Conservation (phyloP, 208 protist species). For the Naegleria fowleri region DNA sequence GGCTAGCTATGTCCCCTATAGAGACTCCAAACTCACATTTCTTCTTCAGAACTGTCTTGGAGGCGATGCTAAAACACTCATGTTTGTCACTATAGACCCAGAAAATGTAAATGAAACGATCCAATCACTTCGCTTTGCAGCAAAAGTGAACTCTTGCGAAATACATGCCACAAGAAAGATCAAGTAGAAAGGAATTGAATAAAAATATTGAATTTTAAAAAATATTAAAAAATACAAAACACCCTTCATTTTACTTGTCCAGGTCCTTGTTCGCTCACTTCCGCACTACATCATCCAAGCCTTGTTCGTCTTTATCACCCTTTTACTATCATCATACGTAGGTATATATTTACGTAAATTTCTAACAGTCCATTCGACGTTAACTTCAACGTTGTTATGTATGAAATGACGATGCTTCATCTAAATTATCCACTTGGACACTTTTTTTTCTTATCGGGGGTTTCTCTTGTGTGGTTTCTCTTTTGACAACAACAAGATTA, state of each 20-base stretch:
- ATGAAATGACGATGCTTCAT: too few relatives aligned
- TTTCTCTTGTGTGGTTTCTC: too few relatives aligned
- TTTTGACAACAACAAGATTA: neutral
- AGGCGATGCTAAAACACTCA: conserved; percentile 77
- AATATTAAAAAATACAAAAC: neutral
- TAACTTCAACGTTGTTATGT: too few relatives aligned
- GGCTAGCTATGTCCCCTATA: conserved; percentile 76
- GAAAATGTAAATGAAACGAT: conserved; percentile 62
- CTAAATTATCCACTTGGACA: too few relatives aligned
- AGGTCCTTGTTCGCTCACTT: neutral
- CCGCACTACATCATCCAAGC: neutral
- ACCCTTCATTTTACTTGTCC: neutral
- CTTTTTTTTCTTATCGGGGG: too few relatives aligned
- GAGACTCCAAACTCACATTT: conserved; percentile 78
- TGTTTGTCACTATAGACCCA: conserved; percentile 82
- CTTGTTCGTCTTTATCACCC: neutral
- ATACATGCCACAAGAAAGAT: conserved; percentile 48
- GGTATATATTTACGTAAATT: neutral
- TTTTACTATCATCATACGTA: neutral
- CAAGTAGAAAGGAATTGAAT: neutral
- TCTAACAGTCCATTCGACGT: too few relatives aligned
- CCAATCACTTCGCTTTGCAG: conserved; percentile 82
- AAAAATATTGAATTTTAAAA: neutral
- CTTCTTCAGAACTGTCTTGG: conserved; percentile 77
- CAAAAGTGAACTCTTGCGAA: conserved; percentile 70